Evolutionary conservation across 352 stramenopile species (phyloP), one percentile per base, ranked within the genome.

Genomic region (Blastocystis sp.): DNA sequence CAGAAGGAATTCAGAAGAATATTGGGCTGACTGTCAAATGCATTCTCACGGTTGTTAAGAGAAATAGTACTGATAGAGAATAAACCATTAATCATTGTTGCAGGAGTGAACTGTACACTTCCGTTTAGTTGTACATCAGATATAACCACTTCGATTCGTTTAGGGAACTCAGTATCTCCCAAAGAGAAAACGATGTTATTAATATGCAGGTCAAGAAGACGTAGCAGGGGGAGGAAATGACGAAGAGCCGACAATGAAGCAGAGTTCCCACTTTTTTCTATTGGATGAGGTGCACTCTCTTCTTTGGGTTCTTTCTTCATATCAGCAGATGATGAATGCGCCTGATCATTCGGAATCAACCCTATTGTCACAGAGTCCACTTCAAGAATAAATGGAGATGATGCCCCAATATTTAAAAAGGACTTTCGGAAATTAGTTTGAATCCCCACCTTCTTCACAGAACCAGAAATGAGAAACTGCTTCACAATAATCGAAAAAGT

Each of bases 321-420:
- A 75, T 40, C 30, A 75, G 42, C 19, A 35, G 62, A 40, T 13
- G 24, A 15, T 13, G 13, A 37, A 66, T 7, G 27, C 58, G 15
- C 27, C 44, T 19, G 19, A 24, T 40, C 40, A 40, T 33, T 51
- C 17, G 62, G 40, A 40, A 75, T 51, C 15, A 84, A 27, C n/a
- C 30, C 53, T 13, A 84, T 24, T 22, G 15, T 19, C 9, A 84
- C 17, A 17, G 19, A 24, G 35, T 84, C 56, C 7, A 84, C 19
- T 37, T 84, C 73, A 22, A 84, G 53, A 22, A 84, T 17, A 42
- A 84, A 84, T n/a, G 54, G 73, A 37, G 73, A 84, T 15, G 73
- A 84, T 11, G 13, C 53, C n/a, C 30, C 27, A 27, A 66, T 35
- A 30, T 64, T 42, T 53, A 84, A 66, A 5, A 84, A 64, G 24